These are phyloP conservation scores for Coniosporium tulheliwenetii DNA, from an alignment of 2,329 filamentous ascomycete genomes.

Conservation along the genomic window DNA sequence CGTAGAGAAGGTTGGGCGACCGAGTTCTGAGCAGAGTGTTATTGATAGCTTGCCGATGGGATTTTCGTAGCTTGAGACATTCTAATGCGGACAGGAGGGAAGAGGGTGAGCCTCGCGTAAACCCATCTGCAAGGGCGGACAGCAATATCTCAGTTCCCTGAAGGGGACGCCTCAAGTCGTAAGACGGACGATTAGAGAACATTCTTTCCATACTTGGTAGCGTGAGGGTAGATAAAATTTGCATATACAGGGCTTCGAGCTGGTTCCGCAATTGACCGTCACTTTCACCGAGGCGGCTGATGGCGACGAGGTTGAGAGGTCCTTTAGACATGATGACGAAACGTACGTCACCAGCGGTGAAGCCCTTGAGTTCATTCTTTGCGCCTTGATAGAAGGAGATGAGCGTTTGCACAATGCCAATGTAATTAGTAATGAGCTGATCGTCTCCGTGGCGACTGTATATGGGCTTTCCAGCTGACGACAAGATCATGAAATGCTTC, in stretches of 20 bases:
- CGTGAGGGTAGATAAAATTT: slow-evolving; percentile 89
- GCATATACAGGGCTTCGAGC: slow-evolving; percentile 91
- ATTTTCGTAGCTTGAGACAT: slow-evolving; percentile 81
- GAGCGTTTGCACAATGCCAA: slow-evolving; percentile 91
- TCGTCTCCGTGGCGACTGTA: slow-evolving; percentile 92
- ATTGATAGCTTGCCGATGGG: slow-evolving; percentile 74
- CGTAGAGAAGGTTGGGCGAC: slow-evolving; percentile 70
- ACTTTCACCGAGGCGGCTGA: slow-evolving; percentile 84
- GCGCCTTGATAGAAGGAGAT: slow-evolving; percentile 89
- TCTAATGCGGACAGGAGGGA: slow-evolving; percentile 80
- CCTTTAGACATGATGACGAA: slow-evolving; percentile 80
- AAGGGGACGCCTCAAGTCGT: slow-evolving; percentile 75
- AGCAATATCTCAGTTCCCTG: slow-evolving; percentile 84
- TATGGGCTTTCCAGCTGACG: slow-evolving; percentile 90
- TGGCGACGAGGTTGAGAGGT: slow-evolving; percentile 82
- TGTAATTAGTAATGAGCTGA: slow-evolving; percentile 78
- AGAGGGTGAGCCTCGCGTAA: slow-evolving; percentile 82
- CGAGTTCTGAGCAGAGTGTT: slow-evolving; percentile 69
- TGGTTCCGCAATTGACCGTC: slow-evolving; percentile 76
- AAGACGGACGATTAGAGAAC: slow-evolving; percentile 83
- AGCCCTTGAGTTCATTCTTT: slow-evolving; percentile 62
- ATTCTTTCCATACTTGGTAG: slow-evolving; percentile 74
- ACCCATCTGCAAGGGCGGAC: slow-evolving; percentile 84
- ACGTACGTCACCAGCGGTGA: slow-evolving; percentile 70
- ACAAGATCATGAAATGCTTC: slow-evolving; percentile 95